Evolutionary conservation across 176 grass and related monocot genomes (phyloP), one percentile per base, ranked within the genome.

Genomic region (Themeda triandra): DNA sequence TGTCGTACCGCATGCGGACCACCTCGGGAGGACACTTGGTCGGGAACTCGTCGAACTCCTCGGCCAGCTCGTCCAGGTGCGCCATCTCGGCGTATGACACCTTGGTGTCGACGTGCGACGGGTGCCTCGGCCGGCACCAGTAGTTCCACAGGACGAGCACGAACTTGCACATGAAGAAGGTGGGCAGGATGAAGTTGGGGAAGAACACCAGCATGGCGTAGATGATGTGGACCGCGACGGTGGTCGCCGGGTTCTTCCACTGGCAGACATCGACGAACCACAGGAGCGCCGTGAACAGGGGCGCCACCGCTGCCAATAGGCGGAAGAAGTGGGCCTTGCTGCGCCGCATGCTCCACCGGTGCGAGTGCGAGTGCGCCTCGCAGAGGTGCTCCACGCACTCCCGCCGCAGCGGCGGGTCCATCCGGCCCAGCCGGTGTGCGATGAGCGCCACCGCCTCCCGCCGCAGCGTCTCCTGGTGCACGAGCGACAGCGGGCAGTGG

Each of bases 11-110:
- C 93, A 95, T 92, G 66, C 91, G 89, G 70, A 95, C 85, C 42
- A 98, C 59, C 37, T 93, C 95, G 14, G 46, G 91, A 0, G 87
- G 77, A 12, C 86, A 74, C 64, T 63, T 30, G 10, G 93, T 95
- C 14, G 93, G 93, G 81, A 95, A 92, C 29, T 92, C 84, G 75
- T 95, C 88, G 78, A 95, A 95, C 89, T 98, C 96, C 91, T 98
- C 96, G 73, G 87, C 96, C 8, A 98, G 85, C 76, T 98, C 92
- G 82, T 95, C 93, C 8, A 8, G 71, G 80, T 92, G 86, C 28
- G 85, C 91, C 31, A 19, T 69, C 66, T 90, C 86, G 8, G 88
- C 90, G 68, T 87, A 82, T 13, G 93, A 95, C 75, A 95, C 51
- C 87, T 84, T 95, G 5, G 90, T 90, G 81, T 95, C 91, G 70